Conservation (phyloP, 169 alveolate species). For the Eimeria zaria region DNA sequence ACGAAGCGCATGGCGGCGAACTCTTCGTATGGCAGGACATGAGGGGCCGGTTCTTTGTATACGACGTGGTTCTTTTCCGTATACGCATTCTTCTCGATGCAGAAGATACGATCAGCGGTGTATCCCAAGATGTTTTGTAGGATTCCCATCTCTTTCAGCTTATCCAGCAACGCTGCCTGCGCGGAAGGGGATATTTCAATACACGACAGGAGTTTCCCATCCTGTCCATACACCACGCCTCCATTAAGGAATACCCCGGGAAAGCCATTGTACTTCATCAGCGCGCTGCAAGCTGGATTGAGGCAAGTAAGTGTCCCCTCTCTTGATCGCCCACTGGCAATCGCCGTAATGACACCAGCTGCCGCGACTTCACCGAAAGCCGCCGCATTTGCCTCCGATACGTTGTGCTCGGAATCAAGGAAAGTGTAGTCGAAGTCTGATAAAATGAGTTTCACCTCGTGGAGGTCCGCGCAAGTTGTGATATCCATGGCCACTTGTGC, state of each 20-base stretch:
- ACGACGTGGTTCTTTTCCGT: constrained; percentile 71
- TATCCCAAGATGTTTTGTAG: constrained; percentile 82
- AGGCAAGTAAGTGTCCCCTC: constrained; percentile 55
- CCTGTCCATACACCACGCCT: constrained; percentile 84
- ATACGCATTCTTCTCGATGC: constrained; percentile 79
- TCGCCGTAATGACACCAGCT: constrained; percentile 59
- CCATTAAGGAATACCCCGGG: constrained; percentile 89
- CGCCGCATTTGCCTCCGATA: constrained; percentile 34
- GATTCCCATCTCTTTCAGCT: constrained; percentile 80
- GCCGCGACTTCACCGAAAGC: constrained; percentile 58
- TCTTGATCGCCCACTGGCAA: constrained; percentile 81
- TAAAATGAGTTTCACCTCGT: constrained; percentile 57
- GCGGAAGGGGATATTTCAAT: constrained; percentile 67
- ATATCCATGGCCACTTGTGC: constrained; percentile 49
- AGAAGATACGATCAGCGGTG: constrained; percentile 73
- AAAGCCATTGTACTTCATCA: constrained; percentile 64
- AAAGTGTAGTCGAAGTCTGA: constrained; percentile 83
- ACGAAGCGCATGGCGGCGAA: constrained; percentile 47
- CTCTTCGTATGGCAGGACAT: constrained; percentile 31
- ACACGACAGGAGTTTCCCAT: constrained; percentile 82
- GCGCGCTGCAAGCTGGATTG: constrained; percentile 1
- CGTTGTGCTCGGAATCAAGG: constrained; percentile 69
- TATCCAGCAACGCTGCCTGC: constrained; percentile 77
- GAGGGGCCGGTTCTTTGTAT: constrained; percentile 75
- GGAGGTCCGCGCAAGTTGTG: constrained; percentile 32